Evolutionary conservation across 495 filamentous ascomycete species (phyloP).

Genomic region (Hypoxylon fuscum): DNA sequence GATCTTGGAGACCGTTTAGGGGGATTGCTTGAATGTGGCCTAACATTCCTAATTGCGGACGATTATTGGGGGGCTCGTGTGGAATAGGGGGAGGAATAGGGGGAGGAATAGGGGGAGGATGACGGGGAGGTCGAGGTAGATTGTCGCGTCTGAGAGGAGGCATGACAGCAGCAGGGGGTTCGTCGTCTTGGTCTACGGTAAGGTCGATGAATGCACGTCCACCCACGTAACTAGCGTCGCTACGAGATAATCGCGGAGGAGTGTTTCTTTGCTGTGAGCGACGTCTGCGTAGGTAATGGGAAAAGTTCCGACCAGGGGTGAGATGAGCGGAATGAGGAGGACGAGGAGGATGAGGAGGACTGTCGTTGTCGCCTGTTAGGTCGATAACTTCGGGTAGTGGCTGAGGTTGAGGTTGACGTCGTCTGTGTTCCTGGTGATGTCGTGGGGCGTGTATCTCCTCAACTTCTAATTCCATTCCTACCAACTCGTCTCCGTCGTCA

Average conservation of each 20-base stretch:
- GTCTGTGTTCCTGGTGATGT: conserved; percentile 11
- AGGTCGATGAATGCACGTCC: conserved; percentile 43
- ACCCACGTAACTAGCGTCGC: conserved; percentile 51
- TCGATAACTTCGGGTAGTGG: conserved; percentile 52
- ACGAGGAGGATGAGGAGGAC: conserved; percentile 8
- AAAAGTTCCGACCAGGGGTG: conserved; percentile 13
- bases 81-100: background rate
- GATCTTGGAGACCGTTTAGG: background rate
- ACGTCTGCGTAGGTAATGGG: conserved; percentile 45
- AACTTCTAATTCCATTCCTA: conserved; percentile 35
- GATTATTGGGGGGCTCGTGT: too few relatives aligned
- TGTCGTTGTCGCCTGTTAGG: conserved; percentile 52
- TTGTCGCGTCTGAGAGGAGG: conserved; percentile 14
- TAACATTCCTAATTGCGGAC: too few relatives aligned
- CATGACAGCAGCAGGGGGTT: conserved; percentile 9
- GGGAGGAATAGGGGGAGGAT: background rate
- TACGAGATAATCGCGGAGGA: conserved; percentile 50
- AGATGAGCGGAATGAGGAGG: conserved; percentile 1
- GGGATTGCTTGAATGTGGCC: too few relatives aligned
- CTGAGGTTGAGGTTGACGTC: conserved; percentile 16
- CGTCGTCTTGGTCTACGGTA: conserved; percentile 43
- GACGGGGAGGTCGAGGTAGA: background rate
- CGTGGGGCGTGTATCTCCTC: background rate
- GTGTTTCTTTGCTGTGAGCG: conserved; percentile 42
- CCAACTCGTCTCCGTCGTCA: conserved; percentile 34